Base-by-base conservation (phyloP, 2,329 filamentous ascomycete genomes). In the Cordyceps fumosorosea region DNA sequence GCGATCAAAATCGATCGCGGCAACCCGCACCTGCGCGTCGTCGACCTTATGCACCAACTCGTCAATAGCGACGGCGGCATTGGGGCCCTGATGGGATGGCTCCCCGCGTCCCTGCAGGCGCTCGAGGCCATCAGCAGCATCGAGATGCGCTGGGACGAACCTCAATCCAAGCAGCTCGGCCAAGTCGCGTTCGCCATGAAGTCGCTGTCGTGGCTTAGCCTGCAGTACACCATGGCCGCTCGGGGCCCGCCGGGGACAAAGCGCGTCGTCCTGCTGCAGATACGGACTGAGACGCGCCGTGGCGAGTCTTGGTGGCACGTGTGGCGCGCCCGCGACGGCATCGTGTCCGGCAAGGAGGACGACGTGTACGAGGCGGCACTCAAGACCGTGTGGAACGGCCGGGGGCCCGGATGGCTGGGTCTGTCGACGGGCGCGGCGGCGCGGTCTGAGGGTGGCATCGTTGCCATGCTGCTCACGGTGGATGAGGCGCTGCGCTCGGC, bases 1-100 rank as follows among this genome's bases (percentile, higher is more conserved):
- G 77, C 77, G 18, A 76, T 95, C 32, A 75, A 77, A 29, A 77
- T 93, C 22, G 80, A 87, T 47, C 75, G 77, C 16, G 79, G 78
- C 14, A 91, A 89, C 67, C 89, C 89, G 2, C 89, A 92, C 68
- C 76, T 87, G 51, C 82, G 86, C 20, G 80, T 89, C 14, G 74
- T 81, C 22, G 84, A 87, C 65, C 76, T 83, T 51, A 77, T 91
- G 63, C 80, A 80, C 59, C 77, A 75, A 3, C 75, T 87, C 8
- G 80, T 87, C 64, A 88, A 88, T 69, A 76, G 79, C 47, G 71
- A 79, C 45, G 77, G 71, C 58, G 81, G 71, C 67, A 90, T 77
- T 69, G 80, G 73, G 67, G 80, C 68, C 67, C 82, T 78, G 73
- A 85, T 77, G 67, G 75, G 73, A 64, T 86, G 77, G 69, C 75